Evolutionary conservation across 352 stramenopile genomes (phyloP).

Genomic region (Phytophthora citrophthora): DNA sequence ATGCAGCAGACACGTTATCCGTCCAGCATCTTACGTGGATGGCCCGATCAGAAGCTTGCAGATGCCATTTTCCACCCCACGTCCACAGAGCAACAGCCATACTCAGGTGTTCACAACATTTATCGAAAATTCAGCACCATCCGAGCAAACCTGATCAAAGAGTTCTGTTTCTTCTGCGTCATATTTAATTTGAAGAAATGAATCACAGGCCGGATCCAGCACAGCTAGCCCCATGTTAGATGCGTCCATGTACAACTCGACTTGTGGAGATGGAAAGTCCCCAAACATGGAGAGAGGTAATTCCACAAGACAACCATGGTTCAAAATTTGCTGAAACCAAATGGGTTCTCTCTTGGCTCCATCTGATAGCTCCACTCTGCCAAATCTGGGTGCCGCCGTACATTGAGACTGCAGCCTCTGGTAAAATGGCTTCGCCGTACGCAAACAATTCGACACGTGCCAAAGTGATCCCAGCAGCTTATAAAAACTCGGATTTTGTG

Average conservation of each 20-base stretch:
- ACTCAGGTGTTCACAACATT: too few relatives aligned
- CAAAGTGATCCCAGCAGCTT: constrained; percentile 31
- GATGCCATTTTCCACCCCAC: too few relatives aligned
- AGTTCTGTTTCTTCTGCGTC: too few relatives aligned
- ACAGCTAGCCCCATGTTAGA: too few relatives aligned
- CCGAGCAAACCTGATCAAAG: too few relatives aligned
- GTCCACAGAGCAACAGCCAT: too few relatives aligned
- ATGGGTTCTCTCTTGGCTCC: neutral
- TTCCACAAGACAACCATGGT: constrained; percentile 4
- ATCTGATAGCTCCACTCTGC: neutral
- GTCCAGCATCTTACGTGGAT: constrained; percentile 31
- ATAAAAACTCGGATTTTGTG: constrained; percentile 10
- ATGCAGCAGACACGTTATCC: constrained; percentile 23
- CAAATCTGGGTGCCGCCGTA: neutral
- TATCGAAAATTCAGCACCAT: too few relatives aligned
- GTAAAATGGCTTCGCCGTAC: constrained; percentile 27
- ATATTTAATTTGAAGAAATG: too few relatives aligned
- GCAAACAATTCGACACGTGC: constrained; percentile 28
- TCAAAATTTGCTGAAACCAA: constrained; percentile 15
- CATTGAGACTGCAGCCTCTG: constrained; percentile 15
- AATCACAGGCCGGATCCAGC: too few relatives aligned
- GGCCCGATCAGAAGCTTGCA: neutral
- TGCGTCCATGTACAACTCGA: constrained; percentile 21
- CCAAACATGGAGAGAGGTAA: constrained; percentile 16
- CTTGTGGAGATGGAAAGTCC: neutral